Percentiles rank a stretch among this genome's conserved stretches.
Conservation (phyloP, 345 rosid species). For the Nasturtium officinale region DNA sequence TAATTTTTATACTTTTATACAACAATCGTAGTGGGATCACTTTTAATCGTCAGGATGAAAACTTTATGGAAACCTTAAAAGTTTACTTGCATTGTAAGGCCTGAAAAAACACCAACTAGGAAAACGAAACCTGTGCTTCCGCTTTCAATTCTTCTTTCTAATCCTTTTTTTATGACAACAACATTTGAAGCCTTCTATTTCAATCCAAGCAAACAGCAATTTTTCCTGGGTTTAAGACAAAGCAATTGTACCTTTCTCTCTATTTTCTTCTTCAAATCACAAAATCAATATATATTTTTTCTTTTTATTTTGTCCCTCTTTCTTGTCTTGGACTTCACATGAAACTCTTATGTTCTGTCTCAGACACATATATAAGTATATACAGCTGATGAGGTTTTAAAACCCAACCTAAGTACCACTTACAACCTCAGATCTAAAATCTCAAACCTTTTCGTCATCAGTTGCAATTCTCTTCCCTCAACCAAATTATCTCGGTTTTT, state of each 20-base stretch:
- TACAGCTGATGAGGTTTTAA: slow-evolving; percentile 20
- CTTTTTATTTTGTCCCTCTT: background rate
- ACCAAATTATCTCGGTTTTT: background rate
- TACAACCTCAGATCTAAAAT: background rate
- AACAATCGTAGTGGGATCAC: background rate
- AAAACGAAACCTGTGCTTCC: slow-evolving; percentile 36
- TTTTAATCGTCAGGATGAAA: background rate
- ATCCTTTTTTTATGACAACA: slow-evolving; percentile 29
- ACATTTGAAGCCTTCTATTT: slow-evolving; percentile 36
- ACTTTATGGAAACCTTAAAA: background rate
- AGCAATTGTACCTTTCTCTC: slow-evolving; percentile 25
- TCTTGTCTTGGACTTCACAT: slow-evolving; percentile 37
- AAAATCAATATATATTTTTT: background rate
- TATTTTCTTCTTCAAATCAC: slow-evolving; percentile 25
- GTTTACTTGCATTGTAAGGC: slow-evolving; percentile 37
- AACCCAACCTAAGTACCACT: slow-evolving; percentile 13
- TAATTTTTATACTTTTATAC: slow-evolving; percentile 19
- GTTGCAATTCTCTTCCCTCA: background rate
- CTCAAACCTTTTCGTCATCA: background rate
- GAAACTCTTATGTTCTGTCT: slow-evolving; percentile 24
- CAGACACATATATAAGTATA: slow-evolving; percentile 4
- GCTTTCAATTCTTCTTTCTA: slow-evolving; percentile 1
- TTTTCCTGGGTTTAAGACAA: slow-evolving; percentile 39
- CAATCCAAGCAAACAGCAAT: slow-evolving; percentile 39
- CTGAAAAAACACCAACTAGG: slow-evolving; percentile 8